Percentiles rank a stretch among this genome's conserved stretches.
Conservation (phyloP, 2,329 filamentous ascomycete species). For the Fusarium austroafricanum region DNA sequence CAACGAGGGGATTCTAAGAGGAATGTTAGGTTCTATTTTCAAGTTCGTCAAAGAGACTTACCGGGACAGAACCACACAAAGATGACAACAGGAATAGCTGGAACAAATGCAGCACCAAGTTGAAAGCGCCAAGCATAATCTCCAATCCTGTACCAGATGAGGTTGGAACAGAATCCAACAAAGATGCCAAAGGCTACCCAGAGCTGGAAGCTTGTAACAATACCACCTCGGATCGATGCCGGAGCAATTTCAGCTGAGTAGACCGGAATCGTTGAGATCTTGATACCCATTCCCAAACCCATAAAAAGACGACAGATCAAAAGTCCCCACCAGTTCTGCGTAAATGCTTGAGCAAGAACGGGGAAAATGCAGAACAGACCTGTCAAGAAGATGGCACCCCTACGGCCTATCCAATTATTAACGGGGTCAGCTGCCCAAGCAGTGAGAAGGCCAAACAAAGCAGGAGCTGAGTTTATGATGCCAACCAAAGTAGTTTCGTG, state of each 20-base stretch:
- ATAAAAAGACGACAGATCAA: constrained; percentile 57
- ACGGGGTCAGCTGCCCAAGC: constrained; percentile 54
- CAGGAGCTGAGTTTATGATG: constrained; percentile 61
- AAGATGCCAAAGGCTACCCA: constrained; percentile 68
- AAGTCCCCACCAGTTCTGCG: constrained; percentile 64
- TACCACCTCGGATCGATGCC: constrained; percentile 59
- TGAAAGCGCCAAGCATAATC: constrained; percentile 71
- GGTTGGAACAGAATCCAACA: constrained; percentile 72
- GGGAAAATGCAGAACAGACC: constrained; percentile 67
- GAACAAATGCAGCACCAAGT: constrained; percentile 71
- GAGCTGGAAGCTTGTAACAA: constrained; percentile 64
- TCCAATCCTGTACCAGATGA: constrained; percentile 69
- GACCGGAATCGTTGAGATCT: constrained; percentile 60
- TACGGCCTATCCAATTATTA: constrained; percentile 45
- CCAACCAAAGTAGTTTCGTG: constrained; percentile 65
- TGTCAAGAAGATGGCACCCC: constrained; percentile 62
- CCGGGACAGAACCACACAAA: constrained; percentile 68
- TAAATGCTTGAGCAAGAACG: constrained; percentile 64
- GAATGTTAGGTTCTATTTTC: not conserved
- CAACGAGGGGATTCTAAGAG: constrained; percentile 68
- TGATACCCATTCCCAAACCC: constrained; percentile 70
- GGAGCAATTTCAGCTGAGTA: constrained; percentile 64
- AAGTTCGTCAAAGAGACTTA: constrained; percentile 50
- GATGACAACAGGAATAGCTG: constrained; percentile 68
- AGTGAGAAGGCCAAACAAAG: constrained; percentile 37